A percentile compares a stretch with the other conserved stretches of the same genome.
Evolutionary conservation across 2,329 filamentous ascomycete species (phyloP).

Genomic region (Cordyceps cicadae): DNA sequence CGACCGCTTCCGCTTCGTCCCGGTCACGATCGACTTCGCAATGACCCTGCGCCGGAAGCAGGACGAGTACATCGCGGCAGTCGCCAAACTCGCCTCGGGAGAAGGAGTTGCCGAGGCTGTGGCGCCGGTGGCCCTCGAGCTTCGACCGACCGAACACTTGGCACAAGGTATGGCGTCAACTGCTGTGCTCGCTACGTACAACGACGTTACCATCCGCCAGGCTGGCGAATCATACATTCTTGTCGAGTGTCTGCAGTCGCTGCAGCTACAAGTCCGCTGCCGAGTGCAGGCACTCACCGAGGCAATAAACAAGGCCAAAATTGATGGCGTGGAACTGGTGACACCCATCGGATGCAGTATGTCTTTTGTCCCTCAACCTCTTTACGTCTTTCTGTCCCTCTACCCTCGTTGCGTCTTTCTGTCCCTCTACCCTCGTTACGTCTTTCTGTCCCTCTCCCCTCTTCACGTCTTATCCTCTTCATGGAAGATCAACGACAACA

Average conservation of each 20-base stretch:
- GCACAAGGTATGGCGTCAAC: not conserved
- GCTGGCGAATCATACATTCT: slow-evolving; percentile 1
- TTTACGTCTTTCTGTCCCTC: no score
- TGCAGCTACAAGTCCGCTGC: slow-evolving; percentile 3
- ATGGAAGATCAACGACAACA: no score
- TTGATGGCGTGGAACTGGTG: not conserved
- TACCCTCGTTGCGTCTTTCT: no score
- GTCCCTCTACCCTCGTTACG: no score
- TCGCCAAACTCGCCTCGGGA: not conserved
- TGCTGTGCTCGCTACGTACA: not conserved
- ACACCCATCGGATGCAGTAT: slow-evolving; percentile 6
- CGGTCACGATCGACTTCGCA: not conserved
- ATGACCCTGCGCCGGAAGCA: not conserved
- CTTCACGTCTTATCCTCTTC: no score
- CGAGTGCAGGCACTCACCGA: slow-evolving; percentile 1
- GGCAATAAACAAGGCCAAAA: not conserved
- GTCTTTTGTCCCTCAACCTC: not conserved
- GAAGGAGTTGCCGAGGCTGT: not conserved
- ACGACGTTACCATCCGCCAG: not conserved
- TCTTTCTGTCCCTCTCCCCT: not conserved
- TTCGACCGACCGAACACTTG: not conserved
- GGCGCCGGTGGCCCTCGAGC: not conserved
- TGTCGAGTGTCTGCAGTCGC: not conserved
- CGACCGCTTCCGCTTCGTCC: slow-evolving; percentile 25
- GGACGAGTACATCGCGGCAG: not conserved